Conservation (phyloP, 108 stramenopile species). For the Skeletonema potamos region DNA sequence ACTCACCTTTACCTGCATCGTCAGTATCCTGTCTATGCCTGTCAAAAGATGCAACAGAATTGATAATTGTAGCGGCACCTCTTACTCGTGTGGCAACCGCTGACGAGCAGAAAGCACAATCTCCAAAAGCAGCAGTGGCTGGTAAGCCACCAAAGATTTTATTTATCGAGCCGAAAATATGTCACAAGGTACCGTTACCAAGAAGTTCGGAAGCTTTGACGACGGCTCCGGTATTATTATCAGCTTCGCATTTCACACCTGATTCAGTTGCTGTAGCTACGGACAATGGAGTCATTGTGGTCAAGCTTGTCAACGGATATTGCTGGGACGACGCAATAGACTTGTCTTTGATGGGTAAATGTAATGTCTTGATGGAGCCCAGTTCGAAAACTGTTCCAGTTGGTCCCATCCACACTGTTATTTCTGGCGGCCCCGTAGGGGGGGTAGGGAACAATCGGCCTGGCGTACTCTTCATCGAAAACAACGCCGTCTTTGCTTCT, state of each 20-base stretch:
- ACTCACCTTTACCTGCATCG: conserved; percentile 10
- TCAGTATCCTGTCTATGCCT: conserved; percentile 33
- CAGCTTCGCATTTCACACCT: conserved; percentile 19
- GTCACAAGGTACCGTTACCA: conserved; percentile 13
- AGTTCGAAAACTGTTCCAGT: conserved; percentile 15
- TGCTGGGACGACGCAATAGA: conserved; percentile 10
- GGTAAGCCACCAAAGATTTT: conserved; percentile 7
- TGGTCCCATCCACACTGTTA: conserved; percentile 28
- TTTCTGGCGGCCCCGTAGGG: conserved; percentile 22
- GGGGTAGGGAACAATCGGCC: conserved; percentile 22
- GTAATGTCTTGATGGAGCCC: not conserved
- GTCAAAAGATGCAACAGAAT: conserved; percentile 30
- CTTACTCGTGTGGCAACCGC: conserved; percentile 11
- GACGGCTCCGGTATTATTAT: conserved; percentile 6
- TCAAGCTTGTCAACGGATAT: conserved; percentile 19
- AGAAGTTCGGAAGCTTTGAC: not conserved
- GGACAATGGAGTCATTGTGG: conserved; percentile 30
- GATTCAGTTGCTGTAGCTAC: conserved; percentile 28
- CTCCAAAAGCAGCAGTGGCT: conserved; percentile 7
- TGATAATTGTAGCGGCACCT: conserved; percentile 31
- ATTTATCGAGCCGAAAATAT: conserved; percentile 12
- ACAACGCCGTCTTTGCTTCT: conserved; percentile 33
- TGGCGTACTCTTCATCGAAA: conserved; percentile 33
- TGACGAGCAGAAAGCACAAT: conserved; percentile 3
- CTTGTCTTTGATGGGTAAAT: not conserved